Percentiles rank a stretch among this genome's conserved stretches.
phyloP scores from a whole-genome alignment of 257 asterid genomes.

The Przewalskia tangutica region DNA sequence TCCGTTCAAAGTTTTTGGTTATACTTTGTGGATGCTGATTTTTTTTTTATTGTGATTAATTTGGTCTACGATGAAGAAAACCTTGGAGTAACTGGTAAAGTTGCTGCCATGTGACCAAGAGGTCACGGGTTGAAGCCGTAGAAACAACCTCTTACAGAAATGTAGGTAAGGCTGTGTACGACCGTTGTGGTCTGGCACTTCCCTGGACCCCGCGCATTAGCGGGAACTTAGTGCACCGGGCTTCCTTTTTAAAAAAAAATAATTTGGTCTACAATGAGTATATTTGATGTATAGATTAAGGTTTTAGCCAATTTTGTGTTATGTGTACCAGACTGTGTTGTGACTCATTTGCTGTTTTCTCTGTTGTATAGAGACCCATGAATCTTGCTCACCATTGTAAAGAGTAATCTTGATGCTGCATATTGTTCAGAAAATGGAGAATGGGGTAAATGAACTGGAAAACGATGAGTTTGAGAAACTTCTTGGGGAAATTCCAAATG shows the following conservation, averaged over 20 bases:
- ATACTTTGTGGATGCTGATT: not conserved
- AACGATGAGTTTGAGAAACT: constrained; percentile 3
- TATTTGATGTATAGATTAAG: not conserved
- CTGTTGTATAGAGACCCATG: not conserved
- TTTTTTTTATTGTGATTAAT: not conserved
- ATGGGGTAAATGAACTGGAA: not conserved
- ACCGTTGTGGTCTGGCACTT: too few relatives aligned
- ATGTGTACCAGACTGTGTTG: not conserved
- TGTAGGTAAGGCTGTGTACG: too few relatives aligned
- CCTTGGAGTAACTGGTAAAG: too few relatives aligned
- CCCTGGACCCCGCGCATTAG: too few relatives aligned
- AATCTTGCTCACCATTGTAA: not conserved
- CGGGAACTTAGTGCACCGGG: too few relatives aligned
- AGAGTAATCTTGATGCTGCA: not conserved
- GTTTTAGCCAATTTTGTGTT: not conserved
- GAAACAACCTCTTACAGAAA: too few relatives aligned
- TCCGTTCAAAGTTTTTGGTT: not conserved
- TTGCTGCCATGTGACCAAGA: too few relatives aligned
- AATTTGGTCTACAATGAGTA: not conserved
- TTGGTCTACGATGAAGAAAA: not conserved
- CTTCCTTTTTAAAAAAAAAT: too few relatives aligned
- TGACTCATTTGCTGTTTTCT: not conserved
- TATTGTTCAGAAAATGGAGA: not conserved
- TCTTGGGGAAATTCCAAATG: constrained; percentile 3
- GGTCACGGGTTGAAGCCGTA: too few relatives aligned